Conservation (phyloP, 441 rosid genomes). For the Manihot esculenta region DNA sequence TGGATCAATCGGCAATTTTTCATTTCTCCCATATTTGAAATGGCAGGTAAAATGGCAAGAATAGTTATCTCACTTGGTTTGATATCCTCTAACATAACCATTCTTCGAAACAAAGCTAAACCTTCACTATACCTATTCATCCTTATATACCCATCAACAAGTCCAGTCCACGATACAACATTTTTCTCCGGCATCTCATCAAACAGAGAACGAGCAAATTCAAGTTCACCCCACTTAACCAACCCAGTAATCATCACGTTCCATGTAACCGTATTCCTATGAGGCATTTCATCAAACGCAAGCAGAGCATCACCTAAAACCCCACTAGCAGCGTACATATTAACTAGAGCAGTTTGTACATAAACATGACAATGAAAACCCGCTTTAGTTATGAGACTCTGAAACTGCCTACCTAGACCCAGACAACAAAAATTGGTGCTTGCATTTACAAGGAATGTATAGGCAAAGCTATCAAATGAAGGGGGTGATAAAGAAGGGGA, state of each 20-base stretch:
- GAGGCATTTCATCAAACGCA: slow-evolving; percentile 71
- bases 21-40: slow-evolving; percentile 49
- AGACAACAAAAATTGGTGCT: slow-evolving; percentile 37
- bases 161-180: slow-evolving; percentile 79
- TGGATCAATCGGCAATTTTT: slow-evolving; percentile 62
- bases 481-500: slow-evolving; percentile 25
- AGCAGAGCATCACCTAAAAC: slow-evolving; percentile 30
- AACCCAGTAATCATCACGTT: slow-evolving; percentile 77
- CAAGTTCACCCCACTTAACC: slow-evolving; percentile 58
- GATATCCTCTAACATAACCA: slow-evolving; percentile 54
- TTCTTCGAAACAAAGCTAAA: slow-evolving; percentile 57
- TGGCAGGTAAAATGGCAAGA: slow-evolving; percentile 66
- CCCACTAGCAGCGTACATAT: slow-evolving; percentile 41
- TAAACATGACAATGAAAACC: slow-evolving; percentile 67
- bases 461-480: slow-evolving; percentile 69
- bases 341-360: slow-evolving; percentile 66
- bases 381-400: slow-evolving; percentile 49
- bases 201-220: slow-evolving; percentile 49
- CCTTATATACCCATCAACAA: slow-evolving; percentile 75
- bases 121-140: slow-evolving; percentile 49
- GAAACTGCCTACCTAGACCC: slow-evolving; percentile 54
- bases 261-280: slow-evolving; percentile 64
- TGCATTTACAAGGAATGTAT: slow-evolving; percentile 61
- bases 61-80: slow-evolving; percentile 62
- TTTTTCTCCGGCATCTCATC: slow-evolving; percentile 65